A percentile compares a stretch with the other conserved stretches of the same genome.
These are phyloP conservation scores for Epichloe festucae DNA, from an alignment of 2,329 filamentous ascomycete genomes.

Conservation along the genomic window DNA sequence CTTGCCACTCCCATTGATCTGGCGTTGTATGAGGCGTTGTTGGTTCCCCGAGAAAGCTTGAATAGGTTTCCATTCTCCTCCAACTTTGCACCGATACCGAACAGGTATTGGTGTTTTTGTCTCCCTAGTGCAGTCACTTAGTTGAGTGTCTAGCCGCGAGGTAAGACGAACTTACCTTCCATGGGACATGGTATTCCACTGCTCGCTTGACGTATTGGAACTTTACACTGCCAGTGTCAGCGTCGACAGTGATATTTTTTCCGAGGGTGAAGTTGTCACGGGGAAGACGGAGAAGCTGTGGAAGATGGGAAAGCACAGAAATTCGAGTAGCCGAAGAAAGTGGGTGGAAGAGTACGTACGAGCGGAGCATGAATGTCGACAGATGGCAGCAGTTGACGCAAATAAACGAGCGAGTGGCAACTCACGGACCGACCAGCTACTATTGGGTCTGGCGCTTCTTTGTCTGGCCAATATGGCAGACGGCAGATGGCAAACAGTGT, in stretches of 20 bases:
- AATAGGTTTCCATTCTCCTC: slow-evolving; percentile 24
- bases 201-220: neutral
- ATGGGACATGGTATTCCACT: neutral
- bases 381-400: neutral
- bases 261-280: neutral
- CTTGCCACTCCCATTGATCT: slow-evolving; percentile 3
- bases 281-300: neutral
- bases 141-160: neutral
- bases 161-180: neutral
- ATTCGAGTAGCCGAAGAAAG: too few relatives aligned
- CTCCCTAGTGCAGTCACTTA: neutral
- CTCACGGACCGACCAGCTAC: neutral
- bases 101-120: neutral
- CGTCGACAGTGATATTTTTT: neutral
- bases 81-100: slow-evolving; percentile 21
- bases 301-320: neutral
- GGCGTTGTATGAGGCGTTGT: slow-evolving; percentile 14
- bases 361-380: neutral
- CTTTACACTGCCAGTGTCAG: neutral
- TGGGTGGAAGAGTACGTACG: neutral
- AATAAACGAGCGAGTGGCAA: neutral
- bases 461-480: neutral
- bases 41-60: slow-evolving; percentile 21
- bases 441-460: neutral
- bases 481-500: neutral